Conservation (phyloP, 2,329 filamentous ascomycete species). For the Pseudocercospora macadamiae region DNA sequence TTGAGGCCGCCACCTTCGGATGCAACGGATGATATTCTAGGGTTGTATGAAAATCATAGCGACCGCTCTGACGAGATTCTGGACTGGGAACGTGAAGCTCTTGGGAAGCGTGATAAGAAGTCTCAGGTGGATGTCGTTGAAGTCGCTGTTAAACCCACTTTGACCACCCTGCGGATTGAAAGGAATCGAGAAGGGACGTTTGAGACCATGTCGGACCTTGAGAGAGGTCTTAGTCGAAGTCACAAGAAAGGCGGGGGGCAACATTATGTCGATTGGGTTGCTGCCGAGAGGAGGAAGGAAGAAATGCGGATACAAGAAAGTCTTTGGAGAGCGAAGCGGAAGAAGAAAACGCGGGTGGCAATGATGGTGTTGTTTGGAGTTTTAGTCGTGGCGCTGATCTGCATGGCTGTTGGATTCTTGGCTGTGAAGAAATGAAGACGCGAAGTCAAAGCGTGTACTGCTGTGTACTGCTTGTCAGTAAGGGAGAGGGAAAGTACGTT, state of each 20-base stretch:
- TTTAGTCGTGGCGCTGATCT: not conserved
- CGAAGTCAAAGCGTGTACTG: not conserved
- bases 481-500: too few relatives aligned
- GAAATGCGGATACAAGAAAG: not conserved
- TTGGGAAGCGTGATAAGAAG: not conserved
- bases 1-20: not conserved
- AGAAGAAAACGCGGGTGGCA: not conserved
- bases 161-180: not conserved
- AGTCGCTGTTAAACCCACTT: not conserved
- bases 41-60: not conserved
- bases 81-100: not conserved
- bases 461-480: not conserved
- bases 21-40: not conserved
- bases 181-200: not conserved
- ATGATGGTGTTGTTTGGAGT: not conserved
- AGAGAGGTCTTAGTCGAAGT: not conserved
- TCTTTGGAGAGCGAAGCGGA: not conserved
- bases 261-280: not conserved
- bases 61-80: not conserved
- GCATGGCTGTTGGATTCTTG: not conserved
- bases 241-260: not conserved
- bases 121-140: not conserved
- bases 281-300: not conserved
- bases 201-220: not conserved
- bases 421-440: not conserved